Conservation (phyloP, 1,139 yeast species). For the Pichia sp. region DNA sequence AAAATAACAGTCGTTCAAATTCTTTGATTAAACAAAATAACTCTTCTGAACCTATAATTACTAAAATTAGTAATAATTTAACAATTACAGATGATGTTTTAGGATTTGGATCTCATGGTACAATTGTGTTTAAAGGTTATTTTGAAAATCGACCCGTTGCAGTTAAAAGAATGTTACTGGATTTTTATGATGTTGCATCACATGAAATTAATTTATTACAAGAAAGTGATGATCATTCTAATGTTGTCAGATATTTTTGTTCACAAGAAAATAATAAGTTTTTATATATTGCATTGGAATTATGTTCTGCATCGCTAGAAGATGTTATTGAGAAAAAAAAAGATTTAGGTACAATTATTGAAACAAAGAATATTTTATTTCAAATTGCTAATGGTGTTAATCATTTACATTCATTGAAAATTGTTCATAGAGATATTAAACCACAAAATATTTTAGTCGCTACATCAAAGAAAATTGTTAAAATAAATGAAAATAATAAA, state of each 20-base stretch:
- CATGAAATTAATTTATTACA: slow-evolving; percentile 84
- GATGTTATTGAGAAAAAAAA: slow-evolving; percentile 64
- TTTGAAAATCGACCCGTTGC: slow-evolving; percentile 95
- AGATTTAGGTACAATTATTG: slow-evolving; percentile 31
- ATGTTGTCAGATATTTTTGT: slow-evolving; percentile 87
- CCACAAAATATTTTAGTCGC: slow-evolving; percentile 94
- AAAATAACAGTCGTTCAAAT: neutral
- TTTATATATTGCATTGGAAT: slow-evolving; percentile 85
- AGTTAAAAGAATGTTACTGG: slow-evolving; percentile 86
- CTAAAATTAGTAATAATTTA: slow-evolving; percentile 39
- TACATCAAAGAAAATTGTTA: slow-evolving; percentile 42
- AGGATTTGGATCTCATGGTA: slow-evolving; percentile 97
- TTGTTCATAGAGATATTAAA: slow-evolving; percentile 91
- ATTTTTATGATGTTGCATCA: slow-evolving; percentile 92
- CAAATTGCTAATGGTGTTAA: slow-evolving; percentile 84
- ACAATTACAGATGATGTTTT: slow-evolving; percentile 64
- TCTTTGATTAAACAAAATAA: neutral
- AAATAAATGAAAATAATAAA: slow-evolving; percentile 10
- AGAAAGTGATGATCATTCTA: slow-evolving; percentile 95
- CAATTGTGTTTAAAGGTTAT: slow-evolving; percentile 84
- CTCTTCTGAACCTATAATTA: neutral
- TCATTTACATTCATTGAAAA: slow-evolving; percentile 82
- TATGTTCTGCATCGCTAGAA: slow-evolving; percentile 84
- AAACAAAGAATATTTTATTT: slow-evolving; percentile 51
- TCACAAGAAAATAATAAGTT: slow-evolving; percentile 85